Evolutionary conservation across 129 eudicot species (phyloP).

Genomic region (Logfia minima): DNA sequence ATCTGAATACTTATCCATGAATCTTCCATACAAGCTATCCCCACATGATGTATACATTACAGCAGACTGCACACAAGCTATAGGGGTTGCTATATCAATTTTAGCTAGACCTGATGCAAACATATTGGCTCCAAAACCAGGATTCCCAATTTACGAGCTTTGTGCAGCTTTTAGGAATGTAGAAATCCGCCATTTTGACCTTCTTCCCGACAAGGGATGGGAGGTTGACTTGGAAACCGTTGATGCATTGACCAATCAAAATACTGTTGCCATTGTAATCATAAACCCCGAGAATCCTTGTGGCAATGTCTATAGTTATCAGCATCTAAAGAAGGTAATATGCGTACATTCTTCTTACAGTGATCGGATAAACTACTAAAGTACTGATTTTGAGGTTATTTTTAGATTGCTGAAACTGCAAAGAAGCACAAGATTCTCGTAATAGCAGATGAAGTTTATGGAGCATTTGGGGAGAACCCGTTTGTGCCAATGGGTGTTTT

Average conservation of each 20-base stretch:
- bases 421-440: slow-evolving; percentile 58
- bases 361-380: background rate
- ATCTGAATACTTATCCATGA: slow-evolving; percentile 66
- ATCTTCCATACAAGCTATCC: slow-evolving; percentile 68
- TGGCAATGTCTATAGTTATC: slow-evolving; percentile 81
- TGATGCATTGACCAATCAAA: slow-evolving; percentile 61
- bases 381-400: slow-evolving; percentile 19
- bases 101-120: slow-evolving; percentile 78
- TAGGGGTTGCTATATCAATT: slow-evolving; percentile 69
- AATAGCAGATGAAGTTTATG: slow-evolving; percentile 96
- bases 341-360: background rate
- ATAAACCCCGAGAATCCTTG: slow-evolving; percentile 99
- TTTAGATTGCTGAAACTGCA: slow-evolving; percentile 84
- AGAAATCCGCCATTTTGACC: slow-evolving; percentile 73
- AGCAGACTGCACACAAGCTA: slow-evolving; percentile 95
- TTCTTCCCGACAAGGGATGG: slow-evolving; percentile 73
- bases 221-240: slow-evolving; percentile 68
- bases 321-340: slow-evolving; percentile 68
- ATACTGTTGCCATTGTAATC: slow-evolving; percentile 78
- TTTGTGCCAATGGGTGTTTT: slow-evolving; percentile 95
- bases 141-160: slow-evolving; percentile 90
- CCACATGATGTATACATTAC: slow-evolving; percentile 83
- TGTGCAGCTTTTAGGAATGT: slow-evolving; percentile 80
- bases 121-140: slow-evolving; percentile 84
- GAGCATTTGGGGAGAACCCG: slow-evolving; percentile 84